Conservation (phyloP, 2,329 filamentous ascomycete species). For the Chaetomiaceae sp. region DNA sequence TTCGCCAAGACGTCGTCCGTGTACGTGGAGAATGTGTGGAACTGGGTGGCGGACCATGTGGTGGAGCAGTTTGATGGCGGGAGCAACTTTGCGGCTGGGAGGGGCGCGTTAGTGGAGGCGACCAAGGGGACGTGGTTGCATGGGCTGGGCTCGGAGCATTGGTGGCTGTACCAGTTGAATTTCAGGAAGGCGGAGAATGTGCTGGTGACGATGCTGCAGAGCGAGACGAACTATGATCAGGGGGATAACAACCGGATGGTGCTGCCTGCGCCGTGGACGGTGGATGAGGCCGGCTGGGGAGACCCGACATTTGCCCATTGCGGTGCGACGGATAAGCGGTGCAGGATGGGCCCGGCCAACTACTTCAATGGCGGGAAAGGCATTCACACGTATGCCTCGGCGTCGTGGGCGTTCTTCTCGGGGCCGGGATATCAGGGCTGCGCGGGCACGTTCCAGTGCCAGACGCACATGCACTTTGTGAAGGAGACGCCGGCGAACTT, state of each 20-base stretch:
- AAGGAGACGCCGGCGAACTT: constrained; percentile 35
- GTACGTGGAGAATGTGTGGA: constrained; percentile 53
- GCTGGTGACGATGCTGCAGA: constrained; percentile 47
- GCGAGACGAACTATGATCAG: constrained; percentile 51
- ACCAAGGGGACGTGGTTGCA: constrained; percentile 48
- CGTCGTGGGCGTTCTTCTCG: constrained; percentile 42
- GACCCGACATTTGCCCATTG: constrained; percentile 43
- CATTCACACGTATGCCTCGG: constrained; percentile 41
- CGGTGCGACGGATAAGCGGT: constrained; percentile 33
- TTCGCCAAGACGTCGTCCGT: constrained; percentile 42
- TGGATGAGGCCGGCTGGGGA: constrained; percentile 35
- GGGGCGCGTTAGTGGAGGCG: constrained; percentile 44
- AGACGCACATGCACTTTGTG: constrained; percentile 40
- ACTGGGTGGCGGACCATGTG: constrained; percentile 50
- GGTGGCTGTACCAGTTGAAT: constrained; percentile 56
- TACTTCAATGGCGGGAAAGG: constrained; percentile 40
- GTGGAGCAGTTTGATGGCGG: constrained; percentile 45
- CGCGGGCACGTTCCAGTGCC: constrained; percentile 34
- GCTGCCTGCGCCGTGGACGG: constrained; percentile 37
- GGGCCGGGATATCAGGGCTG: constrained; percentile 37
- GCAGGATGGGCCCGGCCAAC: constrained; percentile 42
- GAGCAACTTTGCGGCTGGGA: constrained; percentile 44
- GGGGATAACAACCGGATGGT: constrained; percentile 36
- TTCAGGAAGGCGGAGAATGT: constrained; percentile 47
- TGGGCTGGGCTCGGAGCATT: constrained; percentile 52